A percentile compares a stretch with the other conserved stretches of the same genome.
phyloP scores from a whole-genome alignment of 2,329 filamentous ascomycete species.

The Penicillium palitans region DNA sequence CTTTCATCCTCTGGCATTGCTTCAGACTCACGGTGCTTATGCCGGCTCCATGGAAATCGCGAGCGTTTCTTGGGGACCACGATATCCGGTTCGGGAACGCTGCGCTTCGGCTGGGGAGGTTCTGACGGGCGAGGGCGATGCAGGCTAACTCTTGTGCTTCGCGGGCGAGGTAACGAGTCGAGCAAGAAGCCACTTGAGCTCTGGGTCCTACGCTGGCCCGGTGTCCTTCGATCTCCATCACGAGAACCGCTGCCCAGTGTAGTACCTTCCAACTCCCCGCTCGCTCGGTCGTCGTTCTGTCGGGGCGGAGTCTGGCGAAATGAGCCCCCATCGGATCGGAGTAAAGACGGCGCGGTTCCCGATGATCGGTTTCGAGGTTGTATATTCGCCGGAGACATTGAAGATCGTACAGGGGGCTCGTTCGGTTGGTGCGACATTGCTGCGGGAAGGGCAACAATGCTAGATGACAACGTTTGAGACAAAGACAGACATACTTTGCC shows the following conservation, averaged over 20 bases:
- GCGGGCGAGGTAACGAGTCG: conserved; percentile 39
- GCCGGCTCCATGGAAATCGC: conserved; percentile 37
- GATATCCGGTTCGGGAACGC: conserved; percentile 37
- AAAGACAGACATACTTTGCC: conserved; percentile 22
- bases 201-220: conserved; percentile 27
- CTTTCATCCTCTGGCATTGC: conserved; percentile 27
- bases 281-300: conserved; percentile 32
- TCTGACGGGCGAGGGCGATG: conserved; percentile 28
- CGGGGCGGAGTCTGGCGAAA: conserved; percentile 20
- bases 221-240: conserved; percentile 31
- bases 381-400: conserved; percentile 20
- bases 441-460: conserved; percentile 18
- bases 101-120: conserved; percentile 43
- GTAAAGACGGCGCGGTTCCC: conserved; percentile 3
- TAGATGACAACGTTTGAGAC: conserved; percentile 25
- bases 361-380: conserved; percentile 1
- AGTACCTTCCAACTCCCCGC: conserved; percentile 39
- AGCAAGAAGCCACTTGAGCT: conserved; percentile 49
- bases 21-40: conserved; percentile 34
- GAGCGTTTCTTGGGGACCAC: conserved; percentile 39
- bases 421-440: conserved; percentile 27
- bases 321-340: conserved; percentile 21
- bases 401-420: conserved; percentile 16
- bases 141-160: conserved; percentile 27
- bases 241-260: conserved; percentile 40